Percentiles rank a stretch among this genome's conserved stretches.
These are phyloP conservation scores for Alternaria ventricosa DNA, from an alignment of 2,329 filamentous ascomycete genomes.

Conservation along the genomic window DNA sequence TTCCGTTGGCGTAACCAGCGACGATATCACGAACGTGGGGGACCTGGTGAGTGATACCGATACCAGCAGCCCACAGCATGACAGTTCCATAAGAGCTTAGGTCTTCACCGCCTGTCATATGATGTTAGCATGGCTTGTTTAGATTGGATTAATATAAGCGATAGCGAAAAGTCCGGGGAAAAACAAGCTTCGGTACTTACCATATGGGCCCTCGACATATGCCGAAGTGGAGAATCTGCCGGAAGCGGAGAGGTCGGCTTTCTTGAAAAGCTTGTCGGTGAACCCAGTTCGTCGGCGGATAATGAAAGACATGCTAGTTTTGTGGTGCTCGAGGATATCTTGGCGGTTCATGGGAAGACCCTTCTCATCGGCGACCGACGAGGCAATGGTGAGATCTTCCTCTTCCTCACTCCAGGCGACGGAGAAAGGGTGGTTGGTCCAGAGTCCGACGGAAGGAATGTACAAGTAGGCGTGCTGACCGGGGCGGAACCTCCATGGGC, in stretches of 20 bases:
- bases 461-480: slow-evolving; percentile 83
- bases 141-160: slow-evolving; percentile 29
- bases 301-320: slow-evolving; percentile 76
- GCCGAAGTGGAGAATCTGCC: slow-evolving; percentile 69
- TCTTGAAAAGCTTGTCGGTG: slow-evolving; percentile 80
- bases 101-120: slow-evolving; percentile 69
- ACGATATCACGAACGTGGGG: slow-evolving; percentile 78
- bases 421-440: slow-evolving; percentile 81
- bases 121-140: slow-evolving; percentile 35
- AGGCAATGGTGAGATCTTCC: slow-evolving; percentile 41
- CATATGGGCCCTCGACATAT: slow-evolving; percentile 87
- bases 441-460: slow-evolving; percentile 73
- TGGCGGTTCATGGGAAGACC: slow-evolving; percentile 56
- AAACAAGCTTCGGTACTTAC: slow-evolving; percentile 42
- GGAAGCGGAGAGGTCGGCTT: slow-evolving; percentile 63
- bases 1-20: slow-evolving; percentile 66
- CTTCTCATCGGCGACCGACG: slow-evolving; percentile 50
- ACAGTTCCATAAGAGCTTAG: slow-evolving; percentile 92
- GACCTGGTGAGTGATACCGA: slow-evolving; percentile 94
- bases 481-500: slow-evolving; percentile 76
- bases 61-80: slow-evolving; percentile 88
- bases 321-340: slow-evolving; percentile 59
- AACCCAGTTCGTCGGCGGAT: slow-evolving; percentile 88
- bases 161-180: slow-evolving; percentile 33
- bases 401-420: slow-evolving; percentile 77